Conservation (phyloP, 2,329 filamentous ascomycete species). For the Xylariomycetidae sp. region DNA sequence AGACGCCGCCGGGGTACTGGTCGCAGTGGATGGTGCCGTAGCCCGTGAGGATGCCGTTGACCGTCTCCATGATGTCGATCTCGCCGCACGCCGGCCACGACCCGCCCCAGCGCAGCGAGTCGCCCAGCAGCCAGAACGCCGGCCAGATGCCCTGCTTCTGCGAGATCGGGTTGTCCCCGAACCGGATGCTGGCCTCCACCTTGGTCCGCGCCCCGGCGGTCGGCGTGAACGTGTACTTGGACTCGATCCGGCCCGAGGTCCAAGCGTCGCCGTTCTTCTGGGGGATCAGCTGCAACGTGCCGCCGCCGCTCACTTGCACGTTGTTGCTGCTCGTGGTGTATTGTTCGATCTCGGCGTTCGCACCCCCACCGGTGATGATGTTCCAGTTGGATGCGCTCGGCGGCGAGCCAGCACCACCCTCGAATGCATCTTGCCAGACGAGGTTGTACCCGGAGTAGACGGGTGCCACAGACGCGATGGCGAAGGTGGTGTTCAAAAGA, state of each 20-base stretch:
- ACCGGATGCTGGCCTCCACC: constrained; percentile 39
- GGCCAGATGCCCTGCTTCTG: constrained; percentile 47
- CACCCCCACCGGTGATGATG: constrained; percentile 35
- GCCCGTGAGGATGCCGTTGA: constrained; percentile 39
- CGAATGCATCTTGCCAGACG: constrained; percentile 41
- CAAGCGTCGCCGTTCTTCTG: constrained; percentile 34
- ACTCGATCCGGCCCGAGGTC: constrained; percentile 46
- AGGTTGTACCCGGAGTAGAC: constrained; percentile 34
- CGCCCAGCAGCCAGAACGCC: constrained; percentile 47
- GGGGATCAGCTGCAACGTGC: constrained; percentile 47
- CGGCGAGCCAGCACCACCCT: constrained; percentile 31
- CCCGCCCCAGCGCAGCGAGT: constrained; percentile 38
- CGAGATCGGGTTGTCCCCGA: constrained; percentile 31
- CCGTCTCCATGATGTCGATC: constrained; percentile 44
- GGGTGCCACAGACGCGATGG: constrained; percentile 11
- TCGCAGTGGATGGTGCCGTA: constrained; percentile 46
- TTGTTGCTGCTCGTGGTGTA: constrained; percentile 40
- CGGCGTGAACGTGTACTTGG: constrained; percentile 39
- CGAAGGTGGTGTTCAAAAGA: constrained; percentile 15
- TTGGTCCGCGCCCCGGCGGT: constrained; percentile 33
- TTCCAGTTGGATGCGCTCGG: constrained; percentile 39
- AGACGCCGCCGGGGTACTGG: constrained; percentile 35
- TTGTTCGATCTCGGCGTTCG: constrained; percentile 43
- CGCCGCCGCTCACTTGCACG: constrained; percentile 43
- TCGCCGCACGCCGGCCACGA: constrained; percentile 45